phyloP scores from a whole-genome alignment of 1,284 basidiomycete species.

The Quambalaria eucalypti region DNA sequence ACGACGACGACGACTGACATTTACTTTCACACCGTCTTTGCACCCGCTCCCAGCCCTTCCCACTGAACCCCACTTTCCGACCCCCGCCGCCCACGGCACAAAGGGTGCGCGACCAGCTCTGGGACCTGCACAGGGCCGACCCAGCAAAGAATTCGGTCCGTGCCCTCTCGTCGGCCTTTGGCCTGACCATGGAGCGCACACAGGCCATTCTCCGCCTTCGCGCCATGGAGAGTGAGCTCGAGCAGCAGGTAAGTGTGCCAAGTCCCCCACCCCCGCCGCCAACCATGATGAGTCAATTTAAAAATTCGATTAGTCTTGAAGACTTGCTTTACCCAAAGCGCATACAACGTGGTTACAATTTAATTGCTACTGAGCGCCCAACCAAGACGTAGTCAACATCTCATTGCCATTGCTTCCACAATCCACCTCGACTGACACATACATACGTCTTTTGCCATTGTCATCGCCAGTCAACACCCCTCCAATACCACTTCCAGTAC shows the following conservation, averaged over 20 bases:
- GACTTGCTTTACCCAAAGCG: no score
- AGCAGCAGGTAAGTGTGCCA: slow-evolving; percentile 25
- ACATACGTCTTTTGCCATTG: no score
- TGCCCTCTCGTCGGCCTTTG: slow-evolving; percentile 33
- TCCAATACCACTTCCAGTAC: slow-evolving; percentile 3
- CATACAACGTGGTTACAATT: slow-evolving; percentile 7
- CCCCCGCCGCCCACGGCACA: slow-evolving; percentile 37
- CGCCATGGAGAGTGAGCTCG: slow-evolving; percentile 36
- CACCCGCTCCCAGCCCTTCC: slow-evolving; percentile 25
- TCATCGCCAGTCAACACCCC: background rate
- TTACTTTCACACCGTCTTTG: no score
- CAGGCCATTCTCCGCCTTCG: slow-evolving; percentile 39
- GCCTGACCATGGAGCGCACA: slow-evolving; percentile 27
- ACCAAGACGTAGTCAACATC: background rate
- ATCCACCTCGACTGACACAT: background rate
- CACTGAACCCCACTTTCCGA: slow-evolving; percentile 41
- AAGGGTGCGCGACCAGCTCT: slow-evolving; percentile 33
- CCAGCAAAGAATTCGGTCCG: slow-evolving; percentile 34
- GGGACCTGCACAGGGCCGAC: slow-evolving; percentile 29
- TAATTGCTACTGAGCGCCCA: background rate
- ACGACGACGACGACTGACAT: no score
- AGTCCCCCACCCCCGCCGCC: background rate
- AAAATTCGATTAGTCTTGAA: slow-evolving; percentile 13
- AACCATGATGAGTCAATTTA: slow-evolving; percentile 1
- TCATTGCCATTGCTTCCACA: background rate